Conservation (phyloP, 2,329 filamentous ascomycete genomes). For the Talaromyces amestolkiae region DNA sequence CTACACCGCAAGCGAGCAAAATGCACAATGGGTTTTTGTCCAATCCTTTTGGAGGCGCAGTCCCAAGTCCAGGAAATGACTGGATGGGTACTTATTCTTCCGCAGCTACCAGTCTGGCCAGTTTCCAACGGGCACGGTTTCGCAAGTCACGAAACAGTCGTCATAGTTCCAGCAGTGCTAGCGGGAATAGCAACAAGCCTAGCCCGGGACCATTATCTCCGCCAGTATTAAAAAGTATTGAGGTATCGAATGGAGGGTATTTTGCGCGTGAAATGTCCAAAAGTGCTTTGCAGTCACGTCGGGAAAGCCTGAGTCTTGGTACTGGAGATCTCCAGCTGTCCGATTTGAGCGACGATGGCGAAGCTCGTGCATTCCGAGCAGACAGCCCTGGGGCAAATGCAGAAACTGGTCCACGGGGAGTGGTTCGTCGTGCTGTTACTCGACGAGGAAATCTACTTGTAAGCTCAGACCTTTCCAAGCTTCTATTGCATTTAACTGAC, state of each 20-base stretch:
- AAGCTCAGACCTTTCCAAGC: constrained; percentile 35
- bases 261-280: constrained; percentile 53
- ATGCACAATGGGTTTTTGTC: constrained; percentile 38
- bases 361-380: constrained; percentile 44
- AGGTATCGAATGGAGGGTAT: constrained; percentile 53
- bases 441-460: constrained; percentile 85
- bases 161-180: constrained; percentile 69
- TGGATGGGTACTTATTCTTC: constrained; percentile 66
- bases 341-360: constrained; percentile 75
- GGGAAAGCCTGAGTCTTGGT: constrained; percentile 87
- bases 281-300: constrained; percentile 56
- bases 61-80: constrained; percentile 56
- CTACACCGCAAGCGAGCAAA: constrained; percentile 73
- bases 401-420: constrained; percentile 63
- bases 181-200: constrained; percentile 65
- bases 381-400: constrained; percentile 53
- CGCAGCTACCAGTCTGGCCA: constrained; percentile 73
- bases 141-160: constrained; percentile 58
- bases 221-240: constrained; percentile 59
- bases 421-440: constrained; percentile 79
- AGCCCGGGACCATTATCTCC: constrained; percentile 75
- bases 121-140: constrained; percentile 65
- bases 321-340: constrained; percentile 84
- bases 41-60: constrained; percentile 48
- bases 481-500: constrained; percentile 20